Percentiles rank a stretch among this genome's conserved stretches.
These are phyloP conservation scores for Aplosporella prunicola DNA, from an alignment of 2,329 filamentous ascomycete species.

Conservation along the genomic window DNA sequence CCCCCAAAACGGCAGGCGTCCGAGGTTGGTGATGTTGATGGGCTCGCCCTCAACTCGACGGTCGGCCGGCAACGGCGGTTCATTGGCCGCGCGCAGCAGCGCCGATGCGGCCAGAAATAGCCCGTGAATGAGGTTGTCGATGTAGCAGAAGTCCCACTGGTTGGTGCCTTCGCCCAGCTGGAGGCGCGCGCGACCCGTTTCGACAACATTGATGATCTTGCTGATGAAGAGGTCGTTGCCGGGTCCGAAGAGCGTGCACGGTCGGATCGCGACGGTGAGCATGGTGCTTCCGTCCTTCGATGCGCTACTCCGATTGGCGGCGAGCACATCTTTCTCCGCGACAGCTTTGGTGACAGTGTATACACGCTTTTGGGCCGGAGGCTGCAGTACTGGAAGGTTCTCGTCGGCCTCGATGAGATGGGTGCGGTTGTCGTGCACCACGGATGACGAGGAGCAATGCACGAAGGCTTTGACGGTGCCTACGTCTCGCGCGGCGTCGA, in stretches of 20 bases:
- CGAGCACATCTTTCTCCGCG: constrained; percentile 14
- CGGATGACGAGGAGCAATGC: constrained; percentile 16
- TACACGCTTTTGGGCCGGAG: constrained; percentile 11
- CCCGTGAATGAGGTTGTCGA: constrained; percentile 12
- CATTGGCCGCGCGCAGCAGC: constrained; percentile 9
- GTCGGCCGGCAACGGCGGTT: constrained; percentile 2
- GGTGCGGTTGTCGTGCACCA: constrained; percentile 14
- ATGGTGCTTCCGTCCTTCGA: constrained; percentile 10
- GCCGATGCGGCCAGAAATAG: constrained; percentile 13
- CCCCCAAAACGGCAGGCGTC: constrained; percentile 13
- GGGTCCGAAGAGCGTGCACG: constrained; percentile 7
- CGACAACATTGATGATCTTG: constrained; percentile 11
- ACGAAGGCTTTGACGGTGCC: constrained; percentile 13
- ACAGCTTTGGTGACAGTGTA: constrained; percentile 18
- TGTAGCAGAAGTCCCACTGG: constrained; percentile 15
- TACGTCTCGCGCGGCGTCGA: constrained; percentile 8
- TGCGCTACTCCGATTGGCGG: too few relatives aligned
- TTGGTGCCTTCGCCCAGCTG: constrained; percentile 15
- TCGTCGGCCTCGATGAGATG: constrained; percentile 14
- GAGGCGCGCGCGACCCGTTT: constrained; percentile 11
- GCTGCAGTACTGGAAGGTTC: constrained; percentile 8
- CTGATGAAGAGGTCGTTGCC: constrained; percentile 6
- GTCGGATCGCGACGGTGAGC: constrained; percentile 6
- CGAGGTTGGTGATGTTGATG: constrained; percentile 14
- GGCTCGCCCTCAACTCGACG: constrained; percentile 13